phyloP scores from a whole-genome alignment of 306 rosid genomes.

The Lathyrus oleraceus region DNA sequence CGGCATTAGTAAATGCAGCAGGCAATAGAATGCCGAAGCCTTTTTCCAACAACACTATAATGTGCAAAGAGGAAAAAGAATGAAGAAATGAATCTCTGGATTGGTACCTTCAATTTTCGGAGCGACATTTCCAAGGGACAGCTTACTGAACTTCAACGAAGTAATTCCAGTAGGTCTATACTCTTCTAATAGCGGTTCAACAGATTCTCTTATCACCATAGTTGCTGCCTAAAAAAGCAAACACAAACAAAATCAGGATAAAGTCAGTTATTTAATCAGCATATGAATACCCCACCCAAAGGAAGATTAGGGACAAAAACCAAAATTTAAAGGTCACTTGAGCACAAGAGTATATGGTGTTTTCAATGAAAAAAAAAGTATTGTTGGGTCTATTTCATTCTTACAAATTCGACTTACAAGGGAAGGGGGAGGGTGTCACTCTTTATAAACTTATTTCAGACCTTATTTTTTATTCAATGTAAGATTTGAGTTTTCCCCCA shows the following conservation, averaged over 20 bases:
- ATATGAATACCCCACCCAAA: neutral
- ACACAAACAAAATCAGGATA: slow-evolving; percentile 28
- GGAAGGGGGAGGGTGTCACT: too few relatives aligned
- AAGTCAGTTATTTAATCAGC: slow-evolving; percentile 22
- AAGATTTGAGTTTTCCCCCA: too few relatives aligned
- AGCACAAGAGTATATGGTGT: neutral
- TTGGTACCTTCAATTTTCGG: slow-evolving; percentile 89
- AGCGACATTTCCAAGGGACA: slow-evolving; percentile 87
- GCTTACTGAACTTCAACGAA: slow-evolving; percentile 83
- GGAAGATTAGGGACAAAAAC: slow-evolving; percentile 20
- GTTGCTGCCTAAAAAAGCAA: slow-evolving; percentile 74
- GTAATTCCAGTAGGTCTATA: slow-evolving; percentile 90
- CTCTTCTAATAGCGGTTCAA: slow-evolving; percentile 90
- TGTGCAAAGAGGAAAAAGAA: slow-evolving; percentile 2
- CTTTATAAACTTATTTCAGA: too few relatives aligned
- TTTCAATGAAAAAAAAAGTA: neutral
- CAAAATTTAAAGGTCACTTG: slow-evolving; percentile 20
- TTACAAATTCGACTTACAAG: neutral
- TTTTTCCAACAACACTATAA: neutral
- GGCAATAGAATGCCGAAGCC: neutral
- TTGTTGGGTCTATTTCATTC: neutral
- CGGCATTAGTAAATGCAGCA: slow-evolving; percentile 3
- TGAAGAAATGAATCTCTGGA: slow-evolving; percentile 2
- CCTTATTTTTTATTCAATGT: too few relatives aligned
- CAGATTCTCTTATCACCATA: slow-evolving; percentile 78